Conservation (phyloP, 2,329 filamentous ascomycete genomes). For the Pseudogymnoascus sp. region DNA sequence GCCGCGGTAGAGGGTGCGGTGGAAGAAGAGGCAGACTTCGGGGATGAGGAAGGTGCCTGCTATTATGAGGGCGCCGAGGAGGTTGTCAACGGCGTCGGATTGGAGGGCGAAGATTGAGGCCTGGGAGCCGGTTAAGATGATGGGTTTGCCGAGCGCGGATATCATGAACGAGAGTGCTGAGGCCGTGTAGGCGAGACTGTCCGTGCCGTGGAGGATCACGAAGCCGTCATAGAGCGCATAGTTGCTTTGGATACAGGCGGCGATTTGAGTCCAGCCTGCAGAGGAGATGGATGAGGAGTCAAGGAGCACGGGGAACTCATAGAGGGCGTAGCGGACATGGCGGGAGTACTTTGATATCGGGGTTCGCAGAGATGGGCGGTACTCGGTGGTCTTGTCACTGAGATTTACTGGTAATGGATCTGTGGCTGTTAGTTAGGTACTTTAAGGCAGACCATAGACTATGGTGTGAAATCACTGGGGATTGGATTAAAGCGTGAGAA, state of each 20-base stretch:
- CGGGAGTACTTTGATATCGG: constrained; percentile 58
- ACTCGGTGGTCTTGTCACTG: constrained; percentile 19
- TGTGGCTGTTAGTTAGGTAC: constrained; percentile 10
- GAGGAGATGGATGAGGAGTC: constrained; percentile 67
- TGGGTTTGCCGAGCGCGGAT: constrained; percentile 62
- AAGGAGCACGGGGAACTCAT: constrained; percentile 61
- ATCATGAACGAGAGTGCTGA: constrained; percentile 70
- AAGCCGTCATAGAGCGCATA: constrained; percentile 65
- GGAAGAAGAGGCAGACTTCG: constrained; percentile 69
- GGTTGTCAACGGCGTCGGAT: constrained; percentile 65
- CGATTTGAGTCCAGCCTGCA: constrained; percentile 64
- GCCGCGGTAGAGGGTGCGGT: constrained; percentile 62
- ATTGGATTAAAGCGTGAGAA: not conserved
- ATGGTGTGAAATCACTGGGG: not conserved
- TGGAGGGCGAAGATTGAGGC: constrained; percentile 65
- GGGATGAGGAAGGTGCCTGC: constrained; percentile 69
- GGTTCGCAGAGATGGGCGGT: constrained; percentile 40
- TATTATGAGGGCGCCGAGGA: constrained; percentile 62
- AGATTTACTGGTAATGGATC: constrained; percentile 28
- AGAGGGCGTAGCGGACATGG: constrained; percentile 58
- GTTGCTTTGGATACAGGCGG: constrained; percentile 50
- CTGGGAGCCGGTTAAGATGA: constrained; percentile 58
- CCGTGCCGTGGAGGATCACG: constrained; percentile 65
- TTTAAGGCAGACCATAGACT: not conserved
- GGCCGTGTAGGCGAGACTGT: constrained; percentile 62